Percentiles rank a stretch among this genome's conserved stretches.
Evolutionary conservation across 352 stramenopile species (phyloP).

Genomic region (Phytophthora colocasiae): DNA sequence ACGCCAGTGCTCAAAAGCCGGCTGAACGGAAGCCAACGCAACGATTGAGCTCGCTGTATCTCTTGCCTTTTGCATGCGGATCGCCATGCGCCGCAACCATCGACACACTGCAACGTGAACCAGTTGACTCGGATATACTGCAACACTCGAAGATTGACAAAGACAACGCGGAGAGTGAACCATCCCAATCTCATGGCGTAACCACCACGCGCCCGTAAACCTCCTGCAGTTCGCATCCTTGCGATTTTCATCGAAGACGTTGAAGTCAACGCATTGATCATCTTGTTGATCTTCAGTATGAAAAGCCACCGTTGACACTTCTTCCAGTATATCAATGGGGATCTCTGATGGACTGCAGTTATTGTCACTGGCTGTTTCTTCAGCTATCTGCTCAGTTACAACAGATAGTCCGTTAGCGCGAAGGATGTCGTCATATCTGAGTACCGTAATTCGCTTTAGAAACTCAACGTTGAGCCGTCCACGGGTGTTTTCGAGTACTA

Average conservation of each 20-base stretch:
- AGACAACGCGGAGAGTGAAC: constrained; percentile 34
- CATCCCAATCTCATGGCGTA: constrained; percentile 40
- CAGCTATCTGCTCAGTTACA: constrained; percentile 4
- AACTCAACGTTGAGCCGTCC: constrained; percentile 29
- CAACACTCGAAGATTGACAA: constrained; percentile 33
- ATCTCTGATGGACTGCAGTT: not conserved
- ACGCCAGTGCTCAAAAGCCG: constrained; percentile 32
- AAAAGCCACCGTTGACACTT: not conserved
- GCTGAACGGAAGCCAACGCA: constrained; percentile 24
- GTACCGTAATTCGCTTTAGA: constrained; percentile 24
- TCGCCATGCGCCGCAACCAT: constrained; percentile 40
- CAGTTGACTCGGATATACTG: constrained; percentile 17
- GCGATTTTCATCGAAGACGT: not conserved
- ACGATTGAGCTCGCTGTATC: constrained; percentile 3
- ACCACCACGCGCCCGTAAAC: constrained; percentile 34
- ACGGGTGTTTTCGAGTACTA: constrained; percentile 31
- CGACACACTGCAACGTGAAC: constrained; percentile 32
- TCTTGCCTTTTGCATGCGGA: not conserved
- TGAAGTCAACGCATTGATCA: constrained; percentile 13
- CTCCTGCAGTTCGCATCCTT: constrained; percentile 1
- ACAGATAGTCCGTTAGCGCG: constrained; percentile 21
- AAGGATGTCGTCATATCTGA: constrained; percentile 33
- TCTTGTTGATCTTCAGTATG: not conserved
- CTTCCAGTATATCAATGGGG: constrained; percentile 9
- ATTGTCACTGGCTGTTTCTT: not conserved